phyloP scores from a whole-genome alignment of 2,329 filamentous ascomycete genomes.

The Pseudogymnoascus sp. region DNA sequence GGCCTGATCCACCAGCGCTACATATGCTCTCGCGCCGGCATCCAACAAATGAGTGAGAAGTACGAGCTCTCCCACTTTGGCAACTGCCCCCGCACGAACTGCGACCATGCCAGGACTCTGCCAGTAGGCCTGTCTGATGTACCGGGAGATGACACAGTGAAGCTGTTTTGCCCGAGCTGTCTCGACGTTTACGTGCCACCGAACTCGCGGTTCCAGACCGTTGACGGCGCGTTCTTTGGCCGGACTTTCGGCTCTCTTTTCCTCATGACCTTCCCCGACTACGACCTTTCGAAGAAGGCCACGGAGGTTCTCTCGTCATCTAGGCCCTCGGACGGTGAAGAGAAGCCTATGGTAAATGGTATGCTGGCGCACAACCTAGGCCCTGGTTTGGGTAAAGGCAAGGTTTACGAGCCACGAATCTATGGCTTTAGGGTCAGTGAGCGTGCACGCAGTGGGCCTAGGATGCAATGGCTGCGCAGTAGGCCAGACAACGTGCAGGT shows the following conservation, averaged over 20 bases:
- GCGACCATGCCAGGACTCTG: slow-evolving; percentile 80
- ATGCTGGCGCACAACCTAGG: slow-evolving; percentile 81
- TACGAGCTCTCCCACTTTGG: slow-evolving; percentile 97
- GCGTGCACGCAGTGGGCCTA: slow-evolving; percentile 76
- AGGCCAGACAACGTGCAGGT: slow-evolving; percentile 74
- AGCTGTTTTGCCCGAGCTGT: slow-evolving; percentile 95
- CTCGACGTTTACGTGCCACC: slow-evolving; percentile 95
- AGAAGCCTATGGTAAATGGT: slow-evolving; percentile 64
- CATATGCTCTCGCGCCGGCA: slow-evolving; percentile 91
- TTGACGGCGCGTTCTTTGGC: slow-evolving; percentile 96
- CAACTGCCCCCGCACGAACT: slow-evolving; percentile 88
- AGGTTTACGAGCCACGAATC: slow-evolving; percentile 90
- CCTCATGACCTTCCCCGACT: slow-evolving; percentile 96
- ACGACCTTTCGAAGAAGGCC: slow-evolving; percentile 73
- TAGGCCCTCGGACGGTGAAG: slow-evolving; percentile 31
- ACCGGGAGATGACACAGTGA: slow-evolving; percentile 93
- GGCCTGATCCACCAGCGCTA: slow-evolving; percentile 97
- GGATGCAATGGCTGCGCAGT: slow-evolving; percentile 94
- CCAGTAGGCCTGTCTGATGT: slow-evolving; percentile 93
- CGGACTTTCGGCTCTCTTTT: slow-evolving; percentile 96
- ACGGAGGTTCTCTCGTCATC: slow-evolving; percentile 45
- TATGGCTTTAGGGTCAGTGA: slow-evolving; percentile 96
- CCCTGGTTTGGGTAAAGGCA: slow-evolving; percentile 72
- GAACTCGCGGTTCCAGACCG: slow-evolving; percentile 93
- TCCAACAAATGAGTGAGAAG: slow-evolving; percentile 99